phyloP scores from a whole-genome alignment of 1,139 yeast species.

The Pichia sp. region DNA sequence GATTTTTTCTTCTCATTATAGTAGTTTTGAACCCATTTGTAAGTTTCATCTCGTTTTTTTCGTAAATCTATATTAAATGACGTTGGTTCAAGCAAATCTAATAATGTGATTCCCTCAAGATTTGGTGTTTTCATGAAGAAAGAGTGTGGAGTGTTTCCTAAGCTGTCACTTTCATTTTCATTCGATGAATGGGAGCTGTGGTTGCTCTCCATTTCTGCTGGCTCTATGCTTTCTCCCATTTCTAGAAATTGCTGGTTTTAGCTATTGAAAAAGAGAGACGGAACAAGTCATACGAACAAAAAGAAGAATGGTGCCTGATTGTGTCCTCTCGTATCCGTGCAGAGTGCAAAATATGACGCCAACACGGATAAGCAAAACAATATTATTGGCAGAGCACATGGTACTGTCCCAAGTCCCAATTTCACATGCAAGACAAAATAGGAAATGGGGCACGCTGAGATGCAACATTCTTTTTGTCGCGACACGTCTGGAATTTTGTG shows the following conservation, averaged over 20 bases:
- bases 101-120: slow-evolving; percentile 33
- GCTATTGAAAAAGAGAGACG: too few species aligned
- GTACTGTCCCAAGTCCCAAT: too few species aligned
- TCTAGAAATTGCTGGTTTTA: too few species aligned
- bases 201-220: neutral
- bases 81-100: slow-evolving; percentile 39
- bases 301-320: too few species aligned
- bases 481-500: neutral
- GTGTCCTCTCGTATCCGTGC: too few species aligned
- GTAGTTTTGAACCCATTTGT: slow-evolving; percentile 23
- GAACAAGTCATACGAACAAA: too few species aligned
- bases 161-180: neutral
- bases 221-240: too few species aligned
- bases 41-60: slow-evolving; percentile 24
- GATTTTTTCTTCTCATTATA: slow-evolving; percentile 18
- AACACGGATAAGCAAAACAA: too few species aligned
- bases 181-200: neutral
- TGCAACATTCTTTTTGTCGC: too few species aligned
- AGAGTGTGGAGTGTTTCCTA: slow-evolving; percentile 9
- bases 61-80: slow-evolving; percentile 31
- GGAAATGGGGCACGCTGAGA: too few species aligned
- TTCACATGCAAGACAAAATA: slow-evolving; percentile 4
- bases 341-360: too few species aligned
- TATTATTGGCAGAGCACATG: too few species aligned
- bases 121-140: slow-evolving; percentile 16